These are phyloP conservation scores for Trametes polyzona DNA, from an alignment of 1,284 basidiomycete genomes.

Conservation along the genomic window DNA sequence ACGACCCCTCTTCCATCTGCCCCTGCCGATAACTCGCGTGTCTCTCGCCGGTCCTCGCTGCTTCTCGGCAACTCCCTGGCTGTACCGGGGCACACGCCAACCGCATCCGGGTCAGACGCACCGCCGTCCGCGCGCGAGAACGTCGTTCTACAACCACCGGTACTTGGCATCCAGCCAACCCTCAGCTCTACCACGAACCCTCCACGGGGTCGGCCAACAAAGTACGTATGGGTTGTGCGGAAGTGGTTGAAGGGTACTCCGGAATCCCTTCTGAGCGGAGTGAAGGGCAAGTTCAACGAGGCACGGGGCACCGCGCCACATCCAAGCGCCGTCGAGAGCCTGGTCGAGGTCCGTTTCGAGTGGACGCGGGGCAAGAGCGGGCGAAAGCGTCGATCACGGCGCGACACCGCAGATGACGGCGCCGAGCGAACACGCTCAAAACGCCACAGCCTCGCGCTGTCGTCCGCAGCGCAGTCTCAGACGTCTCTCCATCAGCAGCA, in stretches of 20 bases:
- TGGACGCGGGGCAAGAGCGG: slow-evolving; percentile 61
- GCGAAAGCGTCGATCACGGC: slow-evolving; percentile 35
- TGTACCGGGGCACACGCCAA: slow-evolving; percentile 14
- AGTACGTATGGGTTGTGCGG: slow-evolving; percentile 84
- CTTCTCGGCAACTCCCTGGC: slow-evolving; percentile 11
- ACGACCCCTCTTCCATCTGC: slow-evolving; percentile 20
- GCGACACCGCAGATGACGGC: slow-evolving; percentile 21
- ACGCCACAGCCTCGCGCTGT: slow-evolving; percentile 24
- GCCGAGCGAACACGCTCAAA: slow-evolving; percentile 19
- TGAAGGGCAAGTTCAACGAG: slow-evolving; percentile 43
- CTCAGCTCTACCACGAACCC: slow-evolving; percentile 46
- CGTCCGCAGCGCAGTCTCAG: slow-evolving; percentile 33
- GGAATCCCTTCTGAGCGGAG: slow-evolving; percentile 42
- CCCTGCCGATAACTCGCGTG: slow-evolving; percentile 2
- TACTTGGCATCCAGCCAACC: slow-evolving; percentile 68
- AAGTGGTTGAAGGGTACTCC: slow-evolving; percentile 73
- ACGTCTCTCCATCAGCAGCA: slow-evolving; percentile 29
- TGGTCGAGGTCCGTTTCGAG: slow-evolving; percentile 73
- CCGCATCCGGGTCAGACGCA: slow-evolving; percentile 21
- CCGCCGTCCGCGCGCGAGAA: slow-evolving; percentile 13
- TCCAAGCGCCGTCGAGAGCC: slow-evolving; percentile 27
- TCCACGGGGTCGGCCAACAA: slow-evolving; percentile 52
- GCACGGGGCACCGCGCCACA: slow-evolving; percentile 13
- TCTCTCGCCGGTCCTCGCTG: slow-evolving; percentile 19
- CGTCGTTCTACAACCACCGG: slow-evolving; percentile 50